phyloP scores from a whole-genome alignment of 768 basidiomycete species.

The Termitomyces bulborhizus region DNA sequence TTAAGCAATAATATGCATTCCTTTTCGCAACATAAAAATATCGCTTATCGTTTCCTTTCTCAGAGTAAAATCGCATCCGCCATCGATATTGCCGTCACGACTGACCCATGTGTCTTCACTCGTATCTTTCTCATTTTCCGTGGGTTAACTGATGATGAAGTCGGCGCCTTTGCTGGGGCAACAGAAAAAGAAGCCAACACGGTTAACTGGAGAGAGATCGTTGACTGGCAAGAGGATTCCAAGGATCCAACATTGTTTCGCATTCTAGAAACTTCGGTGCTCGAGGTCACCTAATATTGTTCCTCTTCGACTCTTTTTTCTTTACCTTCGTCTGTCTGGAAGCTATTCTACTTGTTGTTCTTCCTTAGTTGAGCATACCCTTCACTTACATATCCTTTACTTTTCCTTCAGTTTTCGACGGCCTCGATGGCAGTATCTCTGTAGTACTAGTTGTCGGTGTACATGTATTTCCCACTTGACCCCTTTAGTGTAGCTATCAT shows the following conservation, averaged over 20 bases:
- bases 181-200: conserved; percentile 84
- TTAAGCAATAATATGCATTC: conserved; percentile 68
- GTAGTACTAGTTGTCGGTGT: conserved; percentile 9
- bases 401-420: conserved; percentile 1
- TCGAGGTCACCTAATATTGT: conserved; percentile 53
- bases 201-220: conserved; percentile 74
- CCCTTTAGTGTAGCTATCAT: background rate
- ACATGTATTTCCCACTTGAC: background rate
- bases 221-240: conserved; percentile 77
- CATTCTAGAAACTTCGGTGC: conserved; percentile 70
- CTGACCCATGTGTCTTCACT: conserved; percentile 76
- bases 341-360: conserved; percentile 6
- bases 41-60: conserved; percentile 84
- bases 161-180: conserved; percentile 65
- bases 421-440: conserved; percentile 2
- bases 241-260: conserved; percentile 73
- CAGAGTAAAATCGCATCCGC: conserved; percentile 77
- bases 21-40: conserved; percentile 76
- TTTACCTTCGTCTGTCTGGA: background rate
- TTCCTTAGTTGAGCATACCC: conserved; percentile 7
- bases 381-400: conserved; percentile 1
- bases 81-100: conserved; percentile 82
- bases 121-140: conserved; percentile 85
- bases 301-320: background rate
- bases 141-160: conserved; percentile 75